Conservation (phyloP, 495 filamentous ascomycete genomes). For the Aspergillus steynii region DNA sequence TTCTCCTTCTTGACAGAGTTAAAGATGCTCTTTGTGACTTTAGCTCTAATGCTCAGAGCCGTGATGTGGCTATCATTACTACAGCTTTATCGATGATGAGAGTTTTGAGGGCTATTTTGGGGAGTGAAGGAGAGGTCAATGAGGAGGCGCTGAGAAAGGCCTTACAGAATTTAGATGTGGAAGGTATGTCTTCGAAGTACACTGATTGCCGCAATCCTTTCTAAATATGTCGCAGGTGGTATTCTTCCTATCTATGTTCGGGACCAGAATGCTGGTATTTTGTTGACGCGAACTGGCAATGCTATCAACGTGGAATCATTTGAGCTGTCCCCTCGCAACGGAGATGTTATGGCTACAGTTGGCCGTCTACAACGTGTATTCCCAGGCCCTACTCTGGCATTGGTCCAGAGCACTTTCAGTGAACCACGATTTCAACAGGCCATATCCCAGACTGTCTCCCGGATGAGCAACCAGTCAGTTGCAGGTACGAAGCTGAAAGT, state of each 20-base stretch:
- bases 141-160: conserved; percentile 14
- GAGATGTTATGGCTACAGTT: conserved; percentile 42
- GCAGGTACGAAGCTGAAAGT: conserved; percentile 36
- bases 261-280: conserved; percentile 60
- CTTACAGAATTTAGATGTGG: conserved; percentile 11
- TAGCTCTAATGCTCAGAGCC: conserved; percentile 11
- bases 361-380: conserved; percentile 57
- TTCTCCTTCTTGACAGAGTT: conserved; percentile 17
- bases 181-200: conserved; percentile 10
- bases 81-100: conserved; percentile 19
- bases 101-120: conserved; percentile 19
- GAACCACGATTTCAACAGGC: conserved; percentile 34
- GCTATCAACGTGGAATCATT: conserved; percentile 52
- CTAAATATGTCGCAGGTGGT: conserved; percentile 16
- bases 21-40: conserved; percentile 28
- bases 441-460: conserved; percentile 41
- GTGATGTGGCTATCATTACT: conserved; percentile 5
- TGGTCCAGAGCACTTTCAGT: conserved; percentile 34
- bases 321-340: conserved; percentile 54
- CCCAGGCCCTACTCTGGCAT: conserved; percentile 47
- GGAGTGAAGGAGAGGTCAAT: conserved; percentile 13
- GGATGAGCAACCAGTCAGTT: conserved; percentile 44
- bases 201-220: background rate
- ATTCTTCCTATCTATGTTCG: conserved; percentile 45
- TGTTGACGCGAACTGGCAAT: conserved; percentile 39